A percentile compares a stretch with the other conserved stretches of the same genome.
These are phyloP conservation scores for Brassica cretica DNA, from an alignment of 345 rosid genomes.

Conservation along the genomic window DNA sequence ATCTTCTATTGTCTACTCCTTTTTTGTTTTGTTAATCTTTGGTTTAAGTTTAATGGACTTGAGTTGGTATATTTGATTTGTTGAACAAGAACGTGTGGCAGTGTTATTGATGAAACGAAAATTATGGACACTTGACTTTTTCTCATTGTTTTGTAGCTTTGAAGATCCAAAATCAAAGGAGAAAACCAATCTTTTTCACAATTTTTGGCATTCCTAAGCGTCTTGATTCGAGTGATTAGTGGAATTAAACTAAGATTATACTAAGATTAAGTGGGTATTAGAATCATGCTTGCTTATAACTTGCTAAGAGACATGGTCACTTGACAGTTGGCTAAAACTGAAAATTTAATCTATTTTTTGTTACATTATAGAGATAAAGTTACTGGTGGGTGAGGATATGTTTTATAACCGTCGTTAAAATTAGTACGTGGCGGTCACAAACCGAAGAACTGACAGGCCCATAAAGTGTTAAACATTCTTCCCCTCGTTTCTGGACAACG, in stretches of 20 bases:
- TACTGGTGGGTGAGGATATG: slow-evolving; percentile 30
- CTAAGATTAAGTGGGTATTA: slow-evolving; percentile 9
- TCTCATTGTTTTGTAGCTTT: slow-evolving; percentile 13
- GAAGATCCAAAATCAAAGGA: slow-evolving; percentile 37
- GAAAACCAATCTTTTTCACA: slow-evolving; percentile 2
- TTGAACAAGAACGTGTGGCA: slow-evolving; percentile 40
- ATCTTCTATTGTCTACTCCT: background rate
- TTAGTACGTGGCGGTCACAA: slow-evolving; percentile 40
- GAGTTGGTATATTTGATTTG: slow-evolving; percentile 21
- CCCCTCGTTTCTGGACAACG: slow-evolving; percentile 37
- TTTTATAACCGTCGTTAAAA: slow-evolving; percentile 14
- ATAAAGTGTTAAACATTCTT: slow-evolving; percentile 26
- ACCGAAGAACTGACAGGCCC: slow-evolving; percentile 24
- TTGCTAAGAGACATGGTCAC: slow-evolving; percentile 16
- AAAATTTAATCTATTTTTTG: background rate
- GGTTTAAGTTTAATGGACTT: background rate
- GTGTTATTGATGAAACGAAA: slow-evolving; percentile 39
- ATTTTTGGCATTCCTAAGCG: background rate
- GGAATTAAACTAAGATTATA: slow-evolving; percentile 16
- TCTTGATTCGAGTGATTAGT: slow-evolving; percentile 22
- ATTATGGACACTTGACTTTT: slow-evolving; percentile 31
- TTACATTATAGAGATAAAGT: slow-evolving; percentile 28
- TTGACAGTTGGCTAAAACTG: slow-evolving; percentile 32
- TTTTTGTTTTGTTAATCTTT: background rate
- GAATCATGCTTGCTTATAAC: slow-evolving; percentile 21